These are phyloP conservation scores for Raddia distichophylla DNA, from an alignment of 176 grass and related monocot genomes.

Conservation along the genomic window DNA sequence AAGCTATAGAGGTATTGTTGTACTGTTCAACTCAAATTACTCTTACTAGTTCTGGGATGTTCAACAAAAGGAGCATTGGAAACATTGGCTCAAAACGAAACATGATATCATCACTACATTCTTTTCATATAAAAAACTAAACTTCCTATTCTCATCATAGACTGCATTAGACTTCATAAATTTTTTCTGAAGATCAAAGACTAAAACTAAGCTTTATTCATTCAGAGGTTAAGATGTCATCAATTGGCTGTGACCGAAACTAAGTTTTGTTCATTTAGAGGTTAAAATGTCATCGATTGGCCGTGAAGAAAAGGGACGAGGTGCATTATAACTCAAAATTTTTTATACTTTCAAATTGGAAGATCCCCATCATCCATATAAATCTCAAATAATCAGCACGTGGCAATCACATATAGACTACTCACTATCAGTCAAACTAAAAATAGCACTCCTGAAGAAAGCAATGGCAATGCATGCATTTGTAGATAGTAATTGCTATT, in stretches of 20 bases:
- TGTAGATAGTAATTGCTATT: constrained; percentile 34
- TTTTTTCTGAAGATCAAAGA: background rate
- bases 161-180: background rate
- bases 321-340: background rate
- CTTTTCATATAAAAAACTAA: too few species aligned
- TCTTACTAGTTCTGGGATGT: background rate
- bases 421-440: background rate
- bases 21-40: background rate
- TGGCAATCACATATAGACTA: background rate
- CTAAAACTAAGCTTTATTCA: background rate
- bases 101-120: too few species aligned
- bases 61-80: background rate
- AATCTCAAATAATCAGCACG: background rate
- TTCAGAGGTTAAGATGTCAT: constrained; percentile 6
- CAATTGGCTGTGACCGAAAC: background rate
- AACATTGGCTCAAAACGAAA: too few species aligned
- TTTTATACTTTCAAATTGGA: background rate
- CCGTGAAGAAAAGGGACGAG: background rate
- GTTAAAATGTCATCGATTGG: constrained; percentile 1
- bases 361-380: background rate
- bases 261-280: background rate
- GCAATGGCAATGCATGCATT: background rate
- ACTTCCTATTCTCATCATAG: background rate
- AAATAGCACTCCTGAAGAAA: background rate
- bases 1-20: background rate